phyloP scores from a whole-genome alignment of 306 rosid genomes.

The Prosopis cineraria region DNA sequence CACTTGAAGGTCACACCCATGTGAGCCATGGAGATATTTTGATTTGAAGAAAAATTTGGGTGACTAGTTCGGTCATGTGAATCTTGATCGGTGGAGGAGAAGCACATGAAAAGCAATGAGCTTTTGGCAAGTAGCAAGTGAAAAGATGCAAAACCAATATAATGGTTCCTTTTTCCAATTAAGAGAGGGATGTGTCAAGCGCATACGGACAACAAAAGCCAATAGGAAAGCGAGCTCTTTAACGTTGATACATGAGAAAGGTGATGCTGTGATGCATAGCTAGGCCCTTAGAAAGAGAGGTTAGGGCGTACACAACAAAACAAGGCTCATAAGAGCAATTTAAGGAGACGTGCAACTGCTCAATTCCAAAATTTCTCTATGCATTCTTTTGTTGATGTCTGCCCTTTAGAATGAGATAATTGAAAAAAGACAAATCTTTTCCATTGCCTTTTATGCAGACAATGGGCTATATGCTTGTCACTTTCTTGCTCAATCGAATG shows the following conservation, averaged over 20 bases:
- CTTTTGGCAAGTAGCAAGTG: slow-evolving; percentile 50
- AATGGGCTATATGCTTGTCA: slow-evolving; percentile 49
- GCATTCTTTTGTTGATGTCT: slow-evolving; percentile 40
- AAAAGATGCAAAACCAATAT: slow-evolving; percentile 38
- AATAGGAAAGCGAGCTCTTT: slow-evolving; percentile 31
- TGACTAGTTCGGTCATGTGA: slow-evolving; percentile 53
- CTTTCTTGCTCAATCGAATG: slow-evolving; percentile 46
- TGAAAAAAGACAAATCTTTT: slow-evolving; percentile 41
- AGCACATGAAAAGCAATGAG: slow-evolving; percentile 40
- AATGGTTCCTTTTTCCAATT: slow-evolving; percentile 30
- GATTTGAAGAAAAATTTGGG: slow-evolving; percentile 18
- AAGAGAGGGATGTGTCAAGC: slow-evolving; percentile 57
- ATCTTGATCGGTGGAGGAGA: slow-evolving; percentile 45
- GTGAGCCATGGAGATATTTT: slow-evolving; percentile 12
- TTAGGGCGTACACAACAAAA: slow-evolving; percentile 42
- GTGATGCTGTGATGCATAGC: slow-evolving; percentile 26
- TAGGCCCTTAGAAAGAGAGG: slow-evolving; percentile 30
- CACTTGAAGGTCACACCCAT: slow-evolving; percentile 22
- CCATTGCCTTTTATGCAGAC: slow-evolving; percentile 30
- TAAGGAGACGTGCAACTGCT: slow-evolving; percentile 52
- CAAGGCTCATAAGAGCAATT: slow-evolving; percentile 53
- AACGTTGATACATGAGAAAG: slow-evolving; percentile 45
- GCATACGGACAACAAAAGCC: slow-evolving; percentile 51
- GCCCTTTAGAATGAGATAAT: slow-evolving; percentile 42
- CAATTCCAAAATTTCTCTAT: slow-evolving; percentile 54